A percentile compares a stretch with the other conserved stretches of the same genome.
These are phyloP conservation scores for Alternaria conjuncta DNA, from an alignment of 2,329 filamentous ascomycete species.

Conservation along the genomic window DNA sequence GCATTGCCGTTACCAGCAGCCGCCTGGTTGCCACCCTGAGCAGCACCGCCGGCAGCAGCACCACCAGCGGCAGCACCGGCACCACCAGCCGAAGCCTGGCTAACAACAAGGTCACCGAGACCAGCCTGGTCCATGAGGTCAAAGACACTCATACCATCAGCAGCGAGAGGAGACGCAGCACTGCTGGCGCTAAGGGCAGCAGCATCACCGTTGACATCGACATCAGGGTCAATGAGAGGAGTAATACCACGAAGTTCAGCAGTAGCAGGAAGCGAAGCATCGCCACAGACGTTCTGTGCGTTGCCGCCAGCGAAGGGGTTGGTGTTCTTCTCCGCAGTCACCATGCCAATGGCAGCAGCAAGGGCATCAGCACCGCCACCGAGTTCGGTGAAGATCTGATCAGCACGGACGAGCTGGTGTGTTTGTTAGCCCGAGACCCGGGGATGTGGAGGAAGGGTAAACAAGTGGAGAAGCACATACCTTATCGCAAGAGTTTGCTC, in stretches of 20 bases:
- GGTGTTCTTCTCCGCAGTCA: conserved; percentile 75
- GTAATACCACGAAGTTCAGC: conserved; percentile 69
- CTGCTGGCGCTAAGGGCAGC: conserved; percentile 66
- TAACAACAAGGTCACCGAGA: conserved; percentile 65
- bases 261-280: conserved; percentile 67
- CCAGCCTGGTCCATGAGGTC: conserved; percentile 68
- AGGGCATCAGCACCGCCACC: conserved; percentile 67
- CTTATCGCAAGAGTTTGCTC: conserved; percentile 70
- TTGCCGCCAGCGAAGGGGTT: conserved; percentile 68
- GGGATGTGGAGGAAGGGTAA: not conserved
- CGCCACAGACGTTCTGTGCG: conserved; percentile 67
- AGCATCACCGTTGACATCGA: conserved; percentile 62
- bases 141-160: conserved; percentile 69
- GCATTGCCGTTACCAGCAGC: conserved; percentile 14
- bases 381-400: conserved; percentile 67
- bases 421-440: not conserved
- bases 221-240: conserved; percentile 70
- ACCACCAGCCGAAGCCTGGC: conserved; percentile 46
- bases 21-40: conserved; percentile 17
- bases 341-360: conserved; percentile 66
- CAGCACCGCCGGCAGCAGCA: conserved; percentile 25
- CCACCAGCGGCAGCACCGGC: conserved; percentile 40
- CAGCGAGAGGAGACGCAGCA: conserved; percentile 61
- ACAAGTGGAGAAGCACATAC: conserved; percentile 36
- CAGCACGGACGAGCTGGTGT: conserved; percentile 64